These are phyloP conservation scores for Candida buenavistaensis DNA, from an alignment of 1,139 yeast genomes.

Conservation along the genomic window DNA sequence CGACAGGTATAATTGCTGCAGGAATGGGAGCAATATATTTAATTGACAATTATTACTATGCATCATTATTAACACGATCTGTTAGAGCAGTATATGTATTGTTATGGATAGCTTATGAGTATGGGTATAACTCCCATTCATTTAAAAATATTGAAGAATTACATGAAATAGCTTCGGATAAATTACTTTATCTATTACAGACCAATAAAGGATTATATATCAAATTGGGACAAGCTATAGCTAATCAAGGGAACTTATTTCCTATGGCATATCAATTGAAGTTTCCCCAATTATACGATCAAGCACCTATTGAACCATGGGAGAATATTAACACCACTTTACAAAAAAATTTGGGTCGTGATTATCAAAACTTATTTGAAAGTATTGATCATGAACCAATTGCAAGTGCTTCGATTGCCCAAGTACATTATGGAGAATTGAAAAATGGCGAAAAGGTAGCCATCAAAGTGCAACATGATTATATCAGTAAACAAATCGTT, in stretches of 20 bases:
- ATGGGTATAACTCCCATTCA: slow-evolving; percentile 48
- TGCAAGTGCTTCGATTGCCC: slow-evolving; percentile 77
- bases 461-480: slow-evolving; percentile 66
- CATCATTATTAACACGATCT: slow-evolving; percentile 55
- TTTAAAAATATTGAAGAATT: slow-evolving; percentile 46
- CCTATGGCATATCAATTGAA: slow-evolving; percentile 61
- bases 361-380: slow-evolving; percentile 48
- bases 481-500: slow-evolving; percentile 54
- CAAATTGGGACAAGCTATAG: slow-evolving; percentile 75
- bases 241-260: slow-evolving; percentile 66
- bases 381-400: slow-evolving; percentile 53
- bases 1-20: slow-evolving; percentile 7
- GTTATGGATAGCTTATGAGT: slow-evolving; percentile 57
- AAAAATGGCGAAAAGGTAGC: slow-evolving; percentile 60
- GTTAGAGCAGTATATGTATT: slow-evolving; percentile 50
- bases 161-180: slow-evolving; percentile 61
- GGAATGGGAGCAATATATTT: slow-evolving; percentile 24
- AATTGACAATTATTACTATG: slow-evolving; percentile 43
- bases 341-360: slow-evolving; percentile 42
- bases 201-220: slow-evolving; percentile 72
- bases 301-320: slow-evolving; percentile 73
- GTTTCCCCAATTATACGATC: slow-evolving; percentile 61
- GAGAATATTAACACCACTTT: slow-evolving; percentile 46
- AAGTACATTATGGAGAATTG: slow-evolving; percentile 61
- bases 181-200: slow-evolving; percentile 51